Evolutionary conservation across 176 grass and related monocot species (phyloP).

Genomic region (Avena insularis): DNA sequence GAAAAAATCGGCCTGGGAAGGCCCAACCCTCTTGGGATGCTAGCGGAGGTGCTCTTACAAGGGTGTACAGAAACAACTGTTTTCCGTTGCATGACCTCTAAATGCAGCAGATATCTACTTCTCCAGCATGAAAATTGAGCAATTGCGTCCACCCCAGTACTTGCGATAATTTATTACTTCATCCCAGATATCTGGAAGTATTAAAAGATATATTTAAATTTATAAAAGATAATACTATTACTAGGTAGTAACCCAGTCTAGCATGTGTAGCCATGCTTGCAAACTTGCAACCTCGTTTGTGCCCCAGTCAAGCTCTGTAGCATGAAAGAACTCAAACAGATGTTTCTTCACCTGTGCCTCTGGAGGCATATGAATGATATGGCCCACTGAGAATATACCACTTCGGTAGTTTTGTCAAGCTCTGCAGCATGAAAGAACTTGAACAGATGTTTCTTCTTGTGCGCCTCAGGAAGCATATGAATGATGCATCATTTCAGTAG

Average conservation of each 20-base stretch:
- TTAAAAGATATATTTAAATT: neutral
- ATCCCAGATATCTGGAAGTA: neutral
- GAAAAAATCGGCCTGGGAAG: too few relatives aligned
- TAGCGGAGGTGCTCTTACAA: neutral
- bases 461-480: too few relatives aligned
- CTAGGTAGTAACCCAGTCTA: neutral
- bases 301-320: neutral
- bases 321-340: neutral
- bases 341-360: neutral
- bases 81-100: neutral
- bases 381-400: neutral
- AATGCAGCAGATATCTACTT: neutral
- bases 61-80: neutral
- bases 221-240: neutral
- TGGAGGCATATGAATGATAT: neutral
- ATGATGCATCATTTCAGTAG: neutral
- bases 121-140: neutral
- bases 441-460: slow-evolving; percentile 2
- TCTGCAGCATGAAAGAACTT: neutral
- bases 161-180: neutral
- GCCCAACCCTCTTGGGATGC: too few relatives aligned
- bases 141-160: neutral
- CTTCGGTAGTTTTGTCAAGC: neutral
- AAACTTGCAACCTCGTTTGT: neutral
- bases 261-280: slow-evolving; percentile 6